Evolutionary conservation across 2,329 filamentous ascomycete genomes (phyloP).

Genomic region (Diaporthe aspalathi): DNA sequence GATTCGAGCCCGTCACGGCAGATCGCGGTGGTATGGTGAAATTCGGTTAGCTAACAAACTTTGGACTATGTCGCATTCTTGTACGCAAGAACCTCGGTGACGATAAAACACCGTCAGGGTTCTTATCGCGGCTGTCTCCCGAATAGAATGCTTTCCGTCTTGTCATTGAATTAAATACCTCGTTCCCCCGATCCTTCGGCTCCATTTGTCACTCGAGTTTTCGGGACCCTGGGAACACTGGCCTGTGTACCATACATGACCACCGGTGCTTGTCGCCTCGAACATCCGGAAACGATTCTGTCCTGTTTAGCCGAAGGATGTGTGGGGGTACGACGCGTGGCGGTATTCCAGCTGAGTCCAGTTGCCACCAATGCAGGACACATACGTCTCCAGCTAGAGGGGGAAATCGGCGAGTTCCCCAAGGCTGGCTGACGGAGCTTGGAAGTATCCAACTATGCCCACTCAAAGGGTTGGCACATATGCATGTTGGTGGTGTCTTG

Average conservation of each 20-base stretch:
- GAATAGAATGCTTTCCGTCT: not conserved
- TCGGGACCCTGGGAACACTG: too few species aligned
- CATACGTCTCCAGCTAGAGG: not conserved
- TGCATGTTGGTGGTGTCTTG: too few species aligned
- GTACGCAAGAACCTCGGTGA: not conserved
- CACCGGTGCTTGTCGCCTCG: not conserved
- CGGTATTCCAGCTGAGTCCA: not conserved
- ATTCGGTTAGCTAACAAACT: conserved; percentile 8
- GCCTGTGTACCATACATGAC: too few species aligned
- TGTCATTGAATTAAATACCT: not conserved
- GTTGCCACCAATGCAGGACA: too few species aligned
- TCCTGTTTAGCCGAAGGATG: too few species aligned
- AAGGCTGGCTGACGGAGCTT: too few species aligned
- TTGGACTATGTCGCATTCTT: not conserved
- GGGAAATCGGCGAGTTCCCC: too few species aligned
- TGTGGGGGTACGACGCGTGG: not conserved
- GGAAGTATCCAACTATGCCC: too few species aligned
- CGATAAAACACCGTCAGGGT: not conserved
- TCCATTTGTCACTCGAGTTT: too few species aligned
- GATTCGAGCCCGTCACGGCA: conserved; percentile 24
- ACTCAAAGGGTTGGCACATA: too few species aligned
- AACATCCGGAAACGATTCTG: not conserved
- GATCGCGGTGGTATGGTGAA: conserved; percentile 17
- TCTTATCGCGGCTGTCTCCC: not conserved
- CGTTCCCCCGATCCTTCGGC: not conserved